Evolutionary conservation across 2,329 filamentous ascomycete species (phyloP).

Genomic region (Diplodia scrobiculata): DNA sequence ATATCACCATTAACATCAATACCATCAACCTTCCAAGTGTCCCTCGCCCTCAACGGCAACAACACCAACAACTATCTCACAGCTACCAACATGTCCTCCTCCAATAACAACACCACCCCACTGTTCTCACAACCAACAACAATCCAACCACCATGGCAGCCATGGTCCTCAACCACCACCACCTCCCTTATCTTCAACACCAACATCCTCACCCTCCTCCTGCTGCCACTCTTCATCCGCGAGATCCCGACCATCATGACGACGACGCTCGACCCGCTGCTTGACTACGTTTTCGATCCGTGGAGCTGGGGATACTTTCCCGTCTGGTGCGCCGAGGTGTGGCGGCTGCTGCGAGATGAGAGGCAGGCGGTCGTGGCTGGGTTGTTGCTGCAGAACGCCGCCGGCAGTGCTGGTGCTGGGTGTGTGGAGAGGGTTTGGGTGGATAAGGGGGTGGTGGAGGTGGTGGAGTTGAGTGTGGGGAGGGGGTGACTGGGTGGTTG

Average conservation of each 20-base stretch:
- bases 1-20: not conserved
- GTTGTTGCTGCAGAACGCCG: not conserved
- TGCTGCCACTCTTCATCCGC: constrained; percentile 15
- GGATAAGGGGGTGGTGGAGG: constrained; percentile 12
- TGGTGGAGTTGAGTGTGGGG: constrained; percentile 3
- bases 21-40: not conserved
- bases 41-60: not conserved
- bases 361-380: not conserved
- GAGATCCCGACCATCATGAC: constrained; percentile 27
- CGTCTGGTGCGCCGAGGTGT: constrained; percentile 28
- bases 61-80: not conserved
- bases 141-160: not conserved
- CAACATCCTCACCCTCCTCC: constrained; percentile 16
- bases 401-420: not conserved
- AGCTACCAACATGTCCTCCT: not conserved
- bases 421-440: constrained; percentile 7
- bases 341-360: constrained; percentile 15
- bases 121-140: not conserved
- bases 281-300: constrained; percentile 25
- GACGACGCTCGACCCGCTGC: constrained; percentile 18
- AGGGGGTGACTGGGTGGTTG: not conserved
- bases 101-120: not conserved
- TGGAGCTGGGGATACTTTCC: constrained; percentile 21
- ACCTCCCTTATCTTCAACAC: constrained; percentile 2
- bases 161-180: not conserved